Percentiles rank a stretch among this genome's conserved stretches.
phyloP scores from a whole-genome alignment of 179 eudicot genomes.

The Silene noctiflora region DNA sequence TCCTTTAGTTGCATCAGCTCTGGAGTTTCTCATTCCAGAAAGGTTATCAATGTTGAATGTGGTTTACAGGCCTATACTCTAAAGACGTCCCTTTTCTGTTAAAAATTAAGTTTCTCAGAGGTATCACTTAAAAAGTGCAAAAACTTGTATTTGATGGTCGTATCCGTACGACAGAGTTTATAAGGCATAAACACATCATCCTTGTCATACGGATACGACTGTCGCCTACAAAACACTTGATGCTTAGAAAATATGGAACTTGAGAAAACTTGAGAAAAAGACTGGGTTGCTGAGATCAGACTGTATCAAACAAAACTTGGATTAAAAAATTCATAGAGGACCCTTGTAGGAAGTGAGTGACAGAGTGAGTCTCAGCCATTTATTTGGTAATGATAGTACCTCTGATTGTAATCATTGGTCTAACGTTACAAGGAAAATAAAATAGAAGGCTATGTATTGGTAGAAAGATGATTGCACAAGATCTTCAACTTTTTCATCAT shows the following conservation, averaged over 20 bases:
- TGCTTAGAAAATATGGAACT: background rate
- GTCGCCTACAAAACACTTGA: too few species aligned
- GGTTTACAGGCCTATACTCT: too few species aligned
- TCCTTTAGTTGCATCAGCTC: too few species aligned
- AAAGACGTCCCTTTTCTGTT: too few species aligned
- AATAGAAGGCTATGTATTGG: conserved; percentile 11
- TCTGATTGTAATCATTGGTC: conserved; percentile 16
- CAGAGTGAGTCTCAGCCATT: conserved; percentile 1
- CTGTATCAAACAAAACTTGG: background rate
- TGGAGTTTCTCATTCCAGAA: too few species aligned
- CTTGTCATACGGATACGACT: background rate
- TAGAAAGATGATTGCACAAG: conserved; percentile 14
- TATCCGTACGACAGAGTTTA: too few species aligned
- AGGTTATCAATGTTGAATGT: too few species aligned
- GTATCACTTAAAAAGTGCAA: too few species aligned
- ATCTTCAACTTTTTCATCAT: conserved; percentile 15
- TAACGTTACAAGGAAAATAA: conserved; percentile 6
- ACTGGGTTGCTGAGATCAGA: background rate
- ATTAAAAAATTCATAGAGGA: background rate
- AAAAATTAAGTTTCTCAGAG: too few species aligned
- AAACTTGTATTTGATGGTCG: too few species aligned
- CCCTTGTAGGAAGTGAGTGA: conserved; percentile 16
- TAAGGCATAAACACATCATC: too few species aligned
- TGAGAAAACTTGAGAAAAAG: background rate
- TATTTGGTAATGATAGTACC: conserved; percentile 4